phyloP scores from a whole-genome alignment of 805 yeast genomes.

The Candida nemodendra region DNA sequence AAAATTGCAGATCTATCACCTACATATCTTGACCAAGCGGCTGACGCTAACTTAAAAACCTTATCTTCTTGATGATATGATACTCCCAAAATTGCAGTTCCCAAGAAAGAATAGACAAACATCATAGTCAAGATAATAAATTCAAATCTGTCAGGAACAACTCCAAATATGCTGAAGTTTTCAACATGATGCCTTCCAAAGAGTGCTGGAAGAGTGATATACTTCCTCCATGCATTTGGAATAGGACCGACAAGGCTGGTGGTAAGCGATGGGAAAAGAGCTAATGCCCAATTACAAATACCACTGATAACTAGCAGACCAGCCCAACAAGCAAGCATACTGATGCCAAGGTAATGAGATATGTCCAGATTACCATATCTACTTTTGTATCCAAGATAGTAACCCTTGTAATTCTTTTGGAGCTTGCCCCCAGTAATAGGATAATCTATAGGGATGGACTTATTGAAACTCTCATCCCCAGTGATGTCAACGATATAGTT shows the following conservation, averaged over 20 bases:
- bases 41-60: conserved; percentile 16
- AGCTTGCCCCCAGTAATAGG: conserved; percentile 35
- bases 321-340: conserved; percentile 49
- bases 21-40: conserved; percentile 33
- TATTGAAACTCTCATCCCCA: conserved; percentile 31
- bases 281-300: conserved; percentile 39
- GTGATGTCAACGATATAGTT: conserved; percentile 35
- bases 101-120: conserved; percentile 27
- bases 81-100: conserved; percentile 23
- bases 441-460: conserved; percentile 28
- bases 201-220: conserved; percentile 24
- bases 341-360: conserved; percentile 48
- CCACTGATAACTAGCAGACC: conserved; percentile 41
- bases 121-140: conserved; percentile 41
- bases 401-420: conserved; percentile 22
- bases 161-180: conserved; percentile 22
- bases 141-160: conserved; percentile 56
- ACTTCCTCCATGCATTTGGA: conserved; percentile 27
- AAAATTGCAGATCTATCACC: conserved; percentile 57
- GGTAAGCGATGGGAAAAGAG: conserved; percentile 38
- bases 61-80: conserved; percentile 22
- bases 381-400: conserved; percentile 24
- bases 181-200: conserved; percentile 23
- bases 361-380: conserved; percentile 38
- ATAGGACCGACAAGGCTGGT: conserved; percentile 31